phyloP scores from a whole-genome alignment of 1,139 yeast species.

The Zygosaccharomyces sapae region DNA sequence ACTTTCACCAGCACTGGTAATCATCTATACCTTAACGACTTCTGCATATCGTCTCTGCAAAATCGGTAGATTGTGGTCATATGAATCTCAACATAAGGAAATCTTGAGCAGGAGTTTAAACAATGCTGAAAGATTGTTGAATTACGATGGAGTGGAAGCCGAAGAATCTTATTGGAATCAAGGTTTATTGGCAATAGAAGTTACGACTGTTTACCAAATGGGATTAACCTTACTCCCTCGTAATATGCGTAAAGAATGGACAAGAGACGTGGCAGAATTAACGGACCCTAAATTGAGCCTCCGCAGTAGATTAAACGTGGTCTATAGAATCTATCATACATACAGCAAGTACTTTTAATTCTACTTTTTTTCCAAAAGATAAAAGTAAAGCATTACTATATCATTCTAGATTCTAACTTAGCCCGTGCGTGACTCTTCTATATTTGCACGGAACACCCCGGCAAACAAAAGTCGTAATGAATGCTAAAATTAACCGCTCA shows the following conservation, averaged over 20 bases:
- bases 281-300: constrained; percentile 34
- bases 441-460: too few species aligned
- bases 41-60: constrained; percentile 19
- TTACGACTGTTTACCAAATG: constrained; percentile 48
- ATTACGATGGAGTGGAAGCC: constrained; percentile 23
- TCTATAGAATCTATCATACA: constrained; percentile 54
- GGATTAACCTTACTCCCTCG: constrained; percentile 49
- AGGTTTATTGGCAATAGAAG: constrained; percentile 56
- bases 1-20: constrained; percentile 70
- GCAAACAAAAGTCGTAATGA: too few species aligned
- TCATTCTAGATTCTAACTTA: too few species aligned
- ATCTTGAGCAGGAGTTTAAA: constrained; percentile 52
- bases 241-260: constrained; percentile 47
- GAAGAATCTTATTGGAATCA: constrained; percentile 31
- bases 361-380: too few species aligned
- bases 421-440: too few species aligned
- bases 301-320: constrained; percentile 42
- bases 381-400: too few species aligned
- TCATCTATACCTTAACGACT: constrained; percentile 32
- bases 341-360: constrained; percentile 40
- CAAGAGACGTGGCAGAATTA: constrained; percentile 53
- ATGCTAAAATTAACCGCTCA: too few species aligned
- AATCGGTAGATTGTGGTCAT: constrained; percentile 30
- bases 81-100: constrained; percentile 17
- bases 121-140: constrained; percentile 52